Evolutionary conservation across 768 basidiomycete genomes (phyloP).

Genomic region (Rhodotorula graminis): DNA sequence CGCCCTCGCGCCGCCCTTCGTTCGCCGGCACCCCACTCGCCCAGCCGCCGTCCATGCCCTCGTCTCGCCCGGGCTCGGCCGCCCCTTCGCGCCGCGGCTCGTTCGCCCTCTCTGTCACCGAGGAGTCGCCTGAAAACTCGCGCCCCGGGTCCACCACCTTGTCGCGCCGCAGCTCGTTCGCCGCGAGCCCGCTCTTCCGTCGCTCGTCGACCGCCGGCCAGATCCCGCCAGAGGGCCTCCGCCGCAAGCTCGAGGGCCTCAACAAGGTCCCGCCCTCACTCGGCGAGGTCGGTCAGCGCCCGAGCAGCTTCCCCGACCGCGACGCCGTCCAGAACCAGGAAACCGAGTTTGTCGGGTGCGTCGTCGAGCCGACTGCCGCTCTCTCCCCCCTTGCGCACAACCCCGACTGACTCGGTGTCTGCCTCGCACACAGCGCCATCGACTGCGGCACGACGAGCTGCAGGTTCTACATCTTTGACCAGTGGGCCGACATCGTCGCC

Average conservation of each 20-base stretch:
- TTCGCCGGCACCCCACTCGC: neutral
- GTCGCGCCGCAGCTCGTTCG: neutral
- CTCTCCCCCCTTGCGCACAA: neutral
- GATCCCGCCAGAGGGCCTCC: neutral
- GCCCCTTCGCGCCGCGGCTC: slow-evolving; percentile 1
- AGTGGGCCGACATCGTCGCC: slow-evolving; percentile 53
- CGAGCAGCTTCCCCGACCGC: slow-evolving; percentile 16
- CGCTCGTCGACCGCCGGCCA: neutral
- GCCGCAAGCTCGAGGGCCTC: neutral
- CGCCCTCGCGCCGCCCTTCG: neutral
- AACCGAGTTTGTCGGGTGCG: slow-evolving; percentile 35
- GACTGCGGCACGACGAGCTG: slow-evolving; percentile 41
- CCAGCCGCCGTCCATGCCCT: neutral
- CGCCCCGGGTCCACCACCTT: neutral
- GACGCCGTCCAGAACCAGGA: slow-evolving; percentile 22
- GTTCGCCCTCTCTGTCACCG: neutral
- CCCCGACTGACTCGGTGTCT: neutral
- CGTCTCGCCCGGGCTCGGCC: neutral
- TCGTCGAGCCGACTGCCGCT: neutral
- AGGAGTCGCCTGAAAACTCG: neutral
- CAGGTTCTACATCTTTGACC: slow-evolving; percentile 44
- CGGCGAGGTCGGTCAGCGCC: slow-evolving; percentile 17
- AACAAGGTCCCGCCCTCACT: slow-evolving; percentile 2
- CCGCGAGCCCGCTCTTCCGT: neutral
- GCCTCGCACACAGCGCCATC: slow-evolving; percentile 27